Evolutionary conservation across 2,329 filamentous ascomycete species (phyloP).

Genomic region (Sporothrix pallida): DNA sequence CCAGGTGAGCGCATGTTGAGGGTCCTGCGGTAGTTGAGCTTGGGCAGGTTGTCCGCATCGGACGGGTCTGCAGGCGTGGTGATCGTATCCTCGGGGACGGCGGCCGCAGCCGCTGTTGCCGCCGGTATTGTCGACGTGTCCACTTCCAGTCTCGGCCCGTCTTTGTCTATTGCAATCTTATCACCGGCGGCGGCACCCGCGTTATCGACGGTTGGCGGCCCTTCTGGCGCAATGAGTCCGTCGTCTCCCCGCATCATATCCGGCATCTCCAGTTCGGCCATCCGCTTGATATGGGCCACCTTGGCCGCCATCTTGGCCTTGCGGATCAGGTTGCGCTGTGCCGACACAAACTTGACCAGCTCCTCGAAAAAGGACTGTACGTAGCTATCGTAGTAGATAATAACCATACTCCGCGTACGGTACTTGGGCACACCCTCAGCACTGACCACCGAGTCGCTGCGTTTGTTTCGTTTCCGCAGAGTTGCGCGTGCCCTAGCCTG

Average conservation of each 20-base stretch:
- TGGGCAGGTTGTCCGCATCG: conserved; percentile 42
- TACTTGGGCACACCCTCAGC: conserved; percentile 61
- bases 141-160: background rate
- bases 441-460: conserved; percentile 59
- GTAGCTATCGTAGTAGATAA: conserved; percentile 91
- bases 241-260: conserved; percentile 52
- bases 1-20: conserved; percentile 47
- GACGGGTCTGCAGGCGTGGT: background rate
- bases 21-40: conserved; percentile 49
- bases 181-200: too few species aligned
- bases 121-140: background rate
- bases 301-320: conserved; percentile 86
- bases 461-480: conserved; percentile 54
- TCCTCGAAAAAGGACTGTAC: conserved; percentile 83
- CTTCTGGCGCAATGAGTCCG: conserved; percentile 32
- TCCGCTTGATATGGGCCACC: conserved; percentile 67
- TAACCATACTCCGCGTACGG: conserved; percentile 74
- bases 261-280: conserved; percentile 64
- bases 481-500: conserved; percentile 55
- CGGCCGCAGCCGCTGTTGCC: background rate
- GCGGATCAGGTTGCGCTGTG: conserved; percentile 80
- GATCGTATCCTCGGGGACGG: background rate
- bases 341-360: conserved; percentile 80
- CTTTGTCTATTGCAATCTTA: background rate
- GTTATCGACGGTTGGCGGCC: background rate